phyloP scores from a whole-genome alignment of 208 protist genomes.

The Trichomonas vaginalis region DNA sequence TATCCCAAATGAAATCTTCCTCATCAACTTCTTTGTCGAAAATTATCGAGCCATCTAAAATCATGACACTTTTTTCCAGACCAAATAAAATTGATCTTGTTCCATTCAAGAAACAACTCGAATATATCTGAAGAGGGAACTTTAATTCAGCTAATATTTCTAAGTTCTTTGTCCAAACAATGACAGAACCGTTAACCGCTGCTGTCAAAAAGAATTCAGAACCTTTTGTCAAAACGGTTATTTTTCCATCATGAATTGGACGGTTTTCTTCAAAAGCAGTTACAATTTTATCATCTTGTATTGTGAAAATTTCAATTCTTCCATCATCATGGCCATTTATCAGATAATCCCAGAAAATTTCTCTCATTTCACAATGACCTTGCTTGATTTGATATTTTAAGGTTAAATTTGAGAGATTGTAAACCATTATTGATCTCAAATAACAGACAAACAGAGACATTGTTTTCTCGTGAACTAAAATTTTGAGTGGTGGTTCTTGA shows the following conservation, averaged over 20 bases:
- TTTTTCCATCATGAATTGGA: background rate
- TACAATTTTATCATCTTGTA: background rate
- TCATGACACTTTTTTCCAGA: background rate
- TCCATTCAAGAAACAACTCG: background rate
- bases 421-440: background rate
- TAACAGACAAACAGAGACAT: background rate
- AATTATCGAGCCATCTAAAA: background rate
- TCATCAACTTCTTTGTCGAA: background rate
- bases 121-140: background rate
- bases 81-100: background rate
- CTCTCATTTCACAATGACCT: background rate
- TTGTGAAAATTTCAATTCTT: background rate
- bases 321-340: background rate
- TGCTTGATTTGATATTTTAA: background rate
- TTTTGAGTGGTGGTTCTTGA: background rate
- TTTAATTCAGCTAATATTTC: background rate
- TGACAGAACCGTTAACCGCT: background rate
- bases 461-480: background rate
- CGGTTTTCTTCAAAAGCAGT: background rate
- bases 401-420: background rate
- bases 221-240: background rate
- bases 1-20: background rate
- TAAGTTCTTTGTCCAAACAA: background rate
- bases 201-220: background rate
- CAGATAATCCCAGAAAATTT: background rate